Base-by-base conservation (phyloP, 768 basidiomycete genomes). In the Lyophyllum decastes region DNA sequence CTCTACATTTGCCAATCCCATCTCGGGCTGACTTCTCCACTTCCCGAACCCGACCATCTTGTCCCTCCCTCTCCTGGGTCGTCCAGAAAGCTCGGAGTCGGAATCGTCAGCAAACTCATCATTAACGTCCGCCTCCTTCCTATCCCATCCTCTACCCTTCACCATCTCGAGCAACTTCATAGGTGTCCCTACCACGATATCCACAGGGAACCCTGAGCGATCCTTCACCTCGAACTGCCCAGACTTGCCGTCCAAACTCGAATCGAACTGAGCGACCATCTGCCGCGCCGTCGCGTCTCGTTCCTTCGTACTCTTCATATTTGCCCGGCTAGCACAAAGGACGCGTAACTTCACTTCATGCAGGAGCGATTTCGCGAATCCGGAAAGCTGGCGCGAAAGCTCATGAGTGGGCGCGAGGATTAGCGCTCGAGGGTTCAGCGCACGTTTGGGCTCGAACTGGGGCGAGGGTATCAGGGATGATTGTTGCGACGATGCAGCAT, bases 361-460 rank as follows among this genome's bases (percentile, higher is more conserved):
- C 24, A 88, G 72, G 1, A 96, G 77, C 2, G 79, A 72, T 64
- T 95, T 95, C 2, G 92, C 87, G 57, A 88, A 89, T 0, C 72
- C 69, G 0, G 92, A 81, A 0, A 95, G 78, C 68, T 95, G 94
- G 2, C 94, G 82, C 2, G 90, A 80, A 16, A 97, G 83, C 68
- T 96, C 94, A 68, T 96, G 94, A 0, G 94, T 95, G 0, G 94
- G 94, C 1, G 92, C 89, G 16, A 96, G 81, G 46, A 97, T 76
- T 46, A 97, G 74, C 0, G 88, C 91, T 1, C 92, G 86, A 0
- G 94, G 94, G 59, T 82, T 84, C 17, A 86, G 68, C 4, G 73
- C 65, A n/a, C 68, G 67, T 27, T 61, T 58, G 56, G 64, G 61
- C 35, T 59, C 64, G 41, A 60, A 43, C 6, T 44, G 49, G 11